A percentile compares a stretch with the other conserved stretches of the same genome.
phyloP scores from a whole-genome alignment of 1,139 yeast species.

The Sugiyamaella castrensis region DNA sequence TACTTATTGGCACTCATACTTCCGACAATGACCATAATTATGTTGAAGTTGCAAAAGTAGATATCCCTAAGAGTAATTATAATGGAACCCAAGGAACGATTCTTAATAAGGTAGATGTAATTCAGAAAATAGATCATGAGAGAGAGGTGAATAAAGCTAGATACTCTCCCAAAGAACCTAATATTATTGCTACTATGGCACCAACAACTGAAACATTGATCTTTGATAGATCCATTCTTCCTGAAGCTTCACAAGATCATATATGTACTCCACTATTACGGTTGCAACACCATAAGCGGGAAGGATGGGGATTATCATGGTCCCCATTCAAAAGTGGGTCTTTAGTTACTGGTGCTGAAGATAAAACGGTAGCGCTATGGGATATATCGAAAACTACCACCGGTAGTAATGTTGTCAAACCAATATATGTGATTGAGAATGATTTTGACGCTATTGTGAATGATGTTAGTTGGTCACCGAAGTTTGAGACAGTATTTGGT shows the following conservation, averaged over 20 bases:
- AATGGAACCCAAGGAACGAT: slow-evolving; percentile 23
- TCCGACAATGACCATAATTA: slow-evolving; percentile 74
- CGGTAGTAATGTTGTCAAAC: slow-evolving; percentile 19
- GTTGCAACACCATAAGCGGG: slow-evolving; percentile 58
- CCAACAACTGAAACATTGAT: slow-evolving; percentile 70
- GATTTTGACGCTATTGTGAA: slow-evolving; percentile 39
- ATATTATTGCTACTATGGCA: slow-evolving; percentile 69
- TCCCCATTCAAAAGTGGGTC: slow-evolving; percentile 29
- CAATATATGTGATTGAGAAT: slow-evolving; percentile 24
- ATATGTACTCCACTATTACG: slow-evolving; percentile 23
- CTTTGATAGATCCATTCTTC: slow-evolving; percentile 48
- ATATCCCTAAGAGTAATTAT: slow-evolving; percentile 51
- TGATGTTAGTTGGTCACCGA: slow-evolving; percentile 47
- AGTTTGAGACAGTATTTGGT: slow-evolving; percentile 52
- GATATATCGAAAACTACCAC: slow-evolving; percentile 31
- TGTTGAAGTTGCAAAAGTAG: slow-evolving; percentile 70
- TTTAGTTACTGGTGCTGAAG: slow-evolving; percentile 68
- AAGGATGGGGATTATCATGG: slow-evolving; percentile 79
- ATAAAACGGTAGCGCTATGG: slow-evolving; percentile 70
- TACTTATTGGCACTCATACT: slow-evolving; percentile 81
- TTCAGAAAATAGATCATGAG: slow-evolving; percentile 49
- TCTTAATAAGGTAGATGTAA: slow-evolving; percentile 47
- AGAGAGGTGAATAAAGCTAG: slow-evolving; percentile 70
- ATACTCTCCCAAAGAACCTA: slow-evolving; percentile 70
- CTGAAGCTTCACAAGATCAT: slow-evolving; percentile 25